Percentiles rank a stretch among this genome's conserved stretches.
Evolutionary conservation across 495 filamentous ascomycete genomes (phyloP).

Genomic region (Aspergillus campestris): DNA sequence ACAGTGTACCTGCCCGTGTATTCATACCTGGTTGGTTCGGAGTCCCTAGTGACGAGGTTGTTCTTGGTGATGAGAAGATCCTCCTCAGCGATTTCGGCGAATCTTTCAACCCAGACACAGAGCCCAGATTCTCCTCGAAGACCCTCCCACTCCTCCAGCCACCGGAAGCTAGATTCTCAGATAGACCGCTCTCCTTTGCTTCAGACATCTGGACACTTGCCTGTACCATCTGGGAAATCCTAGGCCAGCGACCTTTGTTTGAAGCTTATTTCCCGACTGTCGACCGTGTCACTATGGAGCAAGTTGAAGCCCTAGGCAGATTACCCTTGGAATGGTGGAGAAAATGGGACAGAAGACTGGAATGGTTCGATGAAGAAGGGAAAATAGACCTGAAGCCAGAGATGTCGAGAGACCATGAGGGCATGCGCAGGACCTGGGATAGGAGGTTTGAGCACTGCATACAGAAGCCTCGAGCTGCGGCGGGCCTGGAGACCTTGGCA

Average conservation of each 20-base stretch:
- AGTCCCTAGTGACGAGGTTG: constrained; percentile 7
- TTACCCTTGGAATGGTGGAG: constrained; percentile 13
- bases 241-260: constrained; percentile 16
- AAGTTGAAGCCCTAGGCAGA: constrained; percentile 14
- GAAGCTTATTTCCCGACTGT: constrained; percentile 8
- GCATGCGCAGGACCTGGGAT: constrained; percentile 6
- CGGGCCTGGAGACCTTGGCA: constrained; percentile 8
- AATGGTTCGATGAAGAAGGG: no score
- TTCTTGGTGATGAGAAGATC: constrained; percentile 9
- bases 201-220: constrained; percentile 22
- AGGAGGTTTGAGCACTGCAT: constrained; percentile 9
- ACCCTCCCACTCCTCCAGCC: constrained; percentile 5
- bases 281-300: constrained; percentile 14
- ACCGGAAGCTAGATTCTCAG: constrained; percentile 9
- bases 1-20: constrained; percentile 6
- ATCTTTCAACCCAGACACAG: constrained; percentile 7
- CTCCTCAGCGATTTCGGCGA: constrained; percentile 15
- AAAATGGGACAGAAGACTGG: no score
- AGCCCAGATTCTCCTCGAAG: constrained; percentile 4
- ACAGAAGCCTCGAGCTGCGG: constrained; percentile 14
- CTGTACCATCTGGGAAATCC: constrained; percentile 16
- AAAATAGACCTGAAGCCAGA: no score
- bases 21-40: constrained; percentile 13
- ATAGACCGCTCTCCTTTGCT: constrained; percentile 11
- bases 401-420: constrained; percentile 6